Percentiles rank a stretch among this genome's conserved stretches.
These are phyloP conservation scores for Neurospora sp. DNA, from an alignment of 495 filamentous ascomycete species.

Conservation along the genomic window DNA sequence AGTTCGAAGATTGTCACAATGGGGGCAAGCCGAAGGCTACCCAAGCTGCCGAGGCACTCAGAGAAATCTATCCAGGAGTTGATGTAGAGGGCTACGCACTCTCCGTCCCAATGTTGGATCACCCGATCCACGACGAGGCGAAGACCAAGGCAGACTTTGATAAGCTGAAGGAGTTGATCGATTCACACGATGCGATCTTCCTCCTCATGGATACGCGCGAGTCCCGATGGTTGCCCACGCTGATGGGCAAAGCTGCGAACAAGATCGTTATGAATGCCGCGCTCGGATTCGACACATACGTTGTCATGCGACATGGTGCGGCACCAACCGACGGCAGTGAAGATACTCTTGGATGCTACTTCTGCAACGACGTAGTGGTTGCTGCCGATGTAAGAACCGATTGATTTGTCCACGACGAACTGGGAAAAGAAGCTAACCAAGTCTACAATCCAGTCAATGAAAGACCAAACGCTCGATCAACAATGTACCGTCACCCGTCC, in stretches of 20 bases:
- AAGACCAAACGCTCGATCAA: slow-evolving; percentile 89
- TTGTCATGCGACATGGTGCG: slow-evolving; percentile 91
- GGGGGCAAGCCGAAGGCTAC: slow-evolving; percentile 79
- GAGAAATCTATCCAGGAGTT: slow-evolving; percentile 84
- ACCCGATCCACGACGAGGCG: slow-evolving; percentile 64
- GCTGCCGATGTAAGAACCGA: slow-evolving; percentile 74
- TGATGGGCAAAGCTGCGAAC: slow-evolving; percentile 86
- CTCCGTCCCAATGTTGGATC: slow-evolving; percentile 89
- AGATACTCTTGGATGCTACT: slow-evolving; percentile 84
- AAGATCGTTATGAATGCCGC: slow-evolving; percentile 97
- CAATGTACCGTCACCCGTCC: slow-evolving; percentile 97
- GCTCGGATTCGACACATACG: slow-evolving; percentile 90
- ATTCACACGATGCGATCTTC: slow-evolving; percentile 87
- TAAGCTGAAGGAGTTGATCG: slow-evolving; percentile 60
- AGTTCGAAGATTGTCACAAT: slow-evolving; percentile 76
- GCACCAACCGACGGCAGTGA: slow-evolving; percentile 36
- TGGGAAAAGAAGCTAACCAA: slow-evolving; percentile 28
- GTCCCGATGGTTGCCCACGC: slow-evolving; percentile 89
- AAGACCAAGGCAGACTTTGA: slow-evolving; percentile 64
- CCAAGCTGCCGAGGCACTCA: slow-evolving; percentile 70
- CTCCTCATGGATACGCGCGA: slow-evolving; percentile 94
- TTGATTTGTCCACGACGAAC: background rate
- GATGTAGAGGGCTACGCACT: slow-evolving; percentile 67
- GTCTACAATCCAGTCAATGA: slow-evolving; percentile 56
- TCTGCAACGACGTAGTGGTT: slow-evolving; percentile 95